Percentiles rank a stretch among this genome's conserved stretches.
Conservation (phyloP, 2,329 filamentous ascomycete species). For the Colletotrichum simmondsii region DNA sequence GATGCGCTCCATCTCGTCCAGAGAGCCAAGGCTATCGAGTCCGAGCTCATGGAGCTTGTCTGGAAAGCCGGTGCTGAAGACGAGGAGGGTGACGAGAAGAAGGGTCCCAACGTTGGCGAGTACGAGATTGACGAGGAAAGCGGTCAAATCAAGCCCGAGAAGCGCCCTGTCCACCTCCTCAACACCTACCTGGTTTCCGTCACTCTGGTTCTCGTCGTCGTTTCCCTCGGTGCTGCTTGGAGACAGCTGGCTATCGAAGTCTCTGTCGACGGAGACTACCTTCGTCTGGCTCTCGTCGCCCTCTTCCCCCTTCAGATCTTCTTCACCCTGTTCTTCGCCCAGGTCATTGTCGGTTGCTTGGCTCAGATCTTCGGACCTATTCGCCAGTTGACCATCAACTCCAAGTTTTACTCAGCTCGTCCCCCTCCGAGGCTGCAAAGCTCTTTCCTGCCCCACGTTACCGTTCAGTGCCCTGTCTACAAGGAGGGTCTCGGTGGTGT, state of each 20-base stretch:
- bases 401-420: conserved; percentile 84
- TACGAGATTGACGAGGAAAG: conserved; percentile 78
- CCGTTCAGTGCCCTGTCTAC: conserved; percentile 89
- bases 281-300: conserved; percentile 72
- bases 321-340: conserved; percentile 84
- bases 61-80: conserved; percentile 71
- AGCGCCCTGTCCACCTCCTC: conserved; percentile 73
- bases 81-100: conserved; percentile 64
- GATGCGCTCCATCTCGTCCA: conserved; percentile 77
- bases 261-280: conserved; percentile 70
- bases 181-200: conserved; percentile 76
- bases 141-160: conserved; percentile 72
- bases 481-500: conserved; percentile 83
- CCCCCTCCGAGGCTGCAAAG: conserved; percentile 71
- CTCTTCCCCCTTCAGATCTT: conserved; percentile 80
- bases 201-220: conserved; percentile 73
- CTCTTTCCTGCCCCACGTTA: conserved; percentile 74
- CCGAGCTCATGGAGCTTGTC: conserved; percentile 80
- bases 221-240: conserved; percentile 76
- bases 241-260: conserved; percentile 76
- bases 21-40: conserved; percentile 78
- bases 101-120: conserved; percentile 54
- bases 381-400: conserved; percentile 78
- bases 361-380: conserved; percentile 82
- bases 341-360: conserved; percentile 81